Evolutionary conservation across 2,329 filamentous ascomycete species (phyloP), one percentile per base, ranked within the genome.

Genomic region (Hymenoscyphus fructigenus): DNA sequence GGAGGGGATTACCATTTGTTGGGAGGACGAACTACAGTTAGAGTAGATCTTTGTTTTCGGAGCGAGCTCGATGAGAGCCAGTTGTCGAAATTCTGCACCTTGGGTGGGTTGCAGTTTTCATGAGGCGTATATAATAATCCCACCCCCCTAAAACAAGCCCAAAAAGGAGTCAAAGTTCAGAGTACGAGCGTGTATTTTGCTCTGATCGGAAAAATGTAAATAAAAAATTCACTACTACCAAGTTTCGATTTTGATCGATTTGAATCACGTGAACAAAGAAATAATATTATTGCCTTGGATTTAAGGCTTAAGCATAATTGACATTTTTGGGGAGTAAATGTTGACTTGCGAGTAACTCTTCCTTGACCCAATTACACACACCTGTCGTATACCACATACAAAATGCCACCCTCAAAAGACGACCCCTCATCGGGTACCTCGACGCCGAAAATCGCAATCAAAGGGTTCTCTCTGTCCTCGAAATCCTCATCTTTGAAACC

Each of bases 401-500:
- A 55, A 60, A 75, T 75, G 73, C 65, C 69, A 20, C 68, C 70
- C 17, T 69, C 70, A 0, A 70, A 69, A 69, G 69, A 74, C 34
- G 56, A 65, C n/a, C 29, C 64, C 10, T 44, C 61, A 5, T 57
- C 66, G 61, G 64, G 56, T 63, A 62, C 69, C 60, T 58, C 70
- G 65, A 72, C 69, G 55, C 74, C 73, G 20, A 75, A 74, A 68
- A 70, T 75, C 12, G 69, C 70, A 55, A 70, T 74, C 53, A 72
- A 81, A 78, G 69, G 75, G 74, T 62, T 82, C 56, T 79, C 81
- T 0, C 71, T 81, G 20, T 71, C 77, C 36, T 75, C 76, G 17
- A 75, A 73, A 62, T 63, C 71, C 3, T 32, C 41, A 2, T 7
- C n/a, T 17, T n/a, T 56, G 41, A 65, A 61, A 53, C 29, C 63